phyloP scores from a whole-genome alignment of 2,329 filamentous ascomycete genomes.

The Botryotinia globosa region DNA sequence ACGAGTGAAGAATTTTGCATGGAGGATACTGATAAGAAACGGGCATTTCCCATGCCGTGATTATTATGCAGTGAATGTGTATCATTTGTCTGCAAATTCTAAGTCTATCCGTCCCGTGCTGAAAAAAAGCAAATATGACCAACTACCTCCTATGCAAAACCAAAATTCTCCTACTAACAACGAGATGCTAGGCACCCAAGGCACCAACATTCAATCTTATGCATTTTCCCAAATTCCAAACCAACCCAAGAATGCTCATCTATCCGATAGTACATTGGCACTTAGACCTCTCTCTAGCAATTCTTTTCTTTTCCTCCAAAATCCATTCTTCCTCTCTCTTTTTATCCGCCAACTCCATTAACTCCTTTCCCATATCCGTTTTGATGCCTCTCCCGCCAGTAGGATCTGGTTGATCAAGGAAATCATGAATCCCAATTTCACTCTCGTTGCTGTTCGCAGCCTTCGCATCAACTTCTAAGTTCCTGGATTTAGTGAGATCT shows the following conservation, averaged over 20 bases:
- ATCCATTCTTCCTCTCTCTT: conserved; percentile 1
- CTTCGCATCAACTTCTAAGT: conserved; percentile 14
- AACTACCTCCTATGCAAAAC: neutral
- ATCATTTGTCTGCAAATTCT: neutral
- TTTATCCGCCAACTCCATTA: neutral
- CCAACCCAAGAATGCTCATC: neutral
- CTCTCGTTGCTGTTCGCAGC: neutral
- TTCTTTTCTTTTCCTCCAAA: conserved; percentile 1
- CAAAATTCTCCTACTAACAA: neutral
- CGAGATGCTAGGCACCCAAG: neutral
- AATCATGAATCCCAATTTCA: neutral
- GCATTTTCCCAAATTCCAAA: neutral
- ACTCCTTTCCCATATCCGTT: conserved; percentile 5
- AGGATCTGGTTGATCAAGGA: neutral
- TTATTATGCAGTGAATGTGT: neutral
- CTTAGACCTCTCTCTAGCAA: neutral
- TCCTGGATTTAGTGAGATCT: neutral
- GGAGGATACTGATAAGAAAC: neutral
- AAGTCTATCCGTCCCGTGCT: neutral
- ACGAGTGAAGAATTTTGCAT: neutral
- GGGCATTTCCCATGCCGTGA: neutral
- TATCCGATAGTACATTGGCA: neutral
- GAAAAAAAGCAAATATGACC: neutral
- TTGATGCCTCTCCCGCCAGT: conserved; percentile 15
- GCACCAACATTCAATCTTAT: neutral